These are phyloP conservation scores for Pigoraptor vietnamica DNA, from an alignment of 78 protist genomes.

Conservation along the genomic window DNA sequence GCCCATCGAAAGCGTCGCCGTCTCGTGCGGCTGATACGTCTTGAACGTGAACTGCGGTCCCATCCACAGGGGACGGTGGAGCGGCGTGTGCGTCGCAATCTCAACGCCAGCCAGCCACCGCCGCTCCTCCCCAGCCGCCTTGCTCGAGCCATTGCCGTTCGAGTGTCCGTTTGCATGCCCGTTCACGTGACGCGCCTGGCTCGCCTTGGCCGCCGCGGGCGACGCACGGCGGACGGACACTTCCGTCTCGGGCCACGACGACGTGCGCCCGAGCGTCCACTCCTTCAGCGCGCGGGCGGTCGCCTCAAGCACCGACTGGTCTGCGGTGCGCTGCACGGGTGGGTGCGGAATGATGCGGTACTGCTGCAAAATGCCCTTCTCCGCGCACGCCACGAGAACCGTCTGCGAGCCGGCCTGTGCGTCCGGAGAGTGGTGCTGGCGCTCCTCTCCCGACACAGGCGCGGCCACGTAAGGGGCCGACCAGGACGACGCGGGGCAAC, in stretches of 20 bases:
- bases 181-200: background rate
- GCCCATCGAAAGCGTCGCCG: background rate
- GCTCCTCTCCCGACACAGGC: background rate
- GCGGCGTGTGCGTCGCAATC: background rate
- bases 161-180: background rate
- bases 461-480: background rate
- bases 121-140: background rate
- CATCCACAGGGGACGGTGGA: background rate
- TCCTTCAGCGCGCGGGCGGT: background rate
- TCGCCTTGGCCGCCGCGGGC: background rate
- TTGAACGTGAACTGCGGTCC: conserved; percentile 9
- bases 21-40: background rate
- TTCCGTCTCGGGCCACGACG: background rate
- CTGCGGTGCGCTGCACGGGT: background rate
- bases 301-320: background rate
- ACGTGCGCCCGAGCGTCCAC: background rate
- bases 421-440: background rate
- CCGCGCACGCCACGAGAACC: background rate
- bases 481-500: background rate
- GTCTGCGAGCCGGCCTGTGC: background rate
- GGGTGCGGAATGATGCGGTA: background rate
- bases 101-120: background rate
- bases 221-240: background rate
- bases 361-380: background rate
- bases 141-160: background rate